Base-by-base conservation (phyloP, 2,329 filamentous ascomycete species). In the Stemphylium lycopersici region DNA sequence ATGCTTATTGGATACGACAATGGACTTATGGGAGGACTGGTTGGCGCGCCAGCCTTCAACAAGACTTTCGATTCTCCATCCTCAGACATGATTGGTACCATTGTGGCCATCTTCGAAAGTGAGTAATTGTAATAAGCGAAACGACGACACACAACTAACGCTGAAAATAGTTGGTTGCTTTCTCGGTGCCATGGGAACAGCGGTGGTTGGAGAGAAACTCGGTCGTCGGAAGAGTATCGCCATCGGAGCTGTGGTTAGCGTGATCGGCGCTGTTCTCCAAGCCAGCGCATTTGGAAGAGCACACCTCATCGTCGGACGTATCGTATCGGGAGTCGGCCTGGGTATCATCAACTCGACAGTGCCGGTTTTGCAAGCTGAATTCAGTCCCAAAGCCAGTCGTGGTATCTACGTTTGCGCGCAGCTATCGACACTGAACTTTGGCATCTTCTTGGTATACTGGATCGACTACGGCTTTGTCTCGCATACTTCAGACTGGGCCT, bases 11-110 rank as follows among this genome's bases (percentile, higher is more conserved):
- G 82, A 29, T 84, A 82, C 85, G 88, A 90, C 67, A 66, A 77
- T 56, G 88, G 88, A 64, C 86, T 90, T n/a, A 90, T 89, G 81
- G 88, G 62, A 4, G 66, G 66, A 22, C 85, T 92, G 58, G 77
- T 92, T 48, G 90, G 87, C 6, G 82, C 91, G 67, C 77, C 82
- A 18, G 78, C 80, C n/a, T 89, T 88, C 64, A 84, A 8, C 60
- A 59, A 36, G 42, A 60, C 59, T 2, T 61, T 62, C 33, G 34
- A 57, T 11, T 34, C 57, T 5, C 60, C 55, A 10, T 63, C 60
- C 3, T 55, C 61, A 4, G 52, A 56, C 7, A 63, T 59, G 61
- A 56, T 63, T n/a, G 59, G 57, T 11, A 62, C 59, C 0, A 59
- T 62, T 41, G 62, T 65, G 12, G 62, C 62, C 6, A 62, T 63